These are phyloP conservation scores for Myriangium duriaei DNA, from an alignment of 2,329 filamentous ascomycete genomes.

Conservation along the genomic window DNA sequence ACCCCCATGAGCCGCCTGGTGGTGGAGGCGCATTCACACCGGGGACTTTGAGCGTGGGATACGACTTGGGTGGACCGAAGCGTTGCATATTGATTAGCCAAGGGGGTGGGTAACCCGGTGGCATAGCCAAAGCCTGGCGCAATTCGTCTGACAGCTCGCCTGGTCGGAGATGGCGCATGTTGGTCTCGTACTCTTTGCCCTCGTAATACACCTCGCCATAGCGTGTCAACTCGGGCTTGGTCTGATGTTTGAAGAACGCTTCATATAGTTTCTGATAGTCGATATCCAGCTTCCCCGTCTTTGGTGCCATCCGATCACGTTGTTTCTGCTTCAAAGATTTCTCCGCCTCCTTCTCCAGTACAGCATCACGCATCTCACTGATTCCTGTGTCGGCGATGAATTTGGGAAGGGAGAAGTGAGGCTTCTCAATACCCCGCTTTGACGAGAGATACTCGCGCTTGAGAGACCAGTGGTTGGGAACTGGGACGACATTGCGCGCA, in stretches of 20 bases:
- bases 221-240: constrained; percentile 82
- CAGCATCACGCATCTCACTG: constrained; percentile 93
- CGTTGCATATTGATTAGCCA: constrained; percentile 97
- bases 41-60: constrained; percentile 87
- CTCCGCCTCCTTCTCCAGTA: constrained; percentile 88
- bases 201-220: constrained; percentile 99
- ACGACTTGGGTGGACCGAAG: constrained; percentile 84
- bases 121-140: constrained; percentile 87
- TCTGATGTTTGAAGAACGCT: constrained; percentile 95
- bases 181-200: constrained; percentile 95
- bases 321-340: constrained; percentile 90
- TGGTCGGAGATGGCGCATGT: constrained; percentile 76
- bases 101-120: constrained; percentile 80
- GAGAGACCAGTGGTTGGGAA: constrained; percentile 85
- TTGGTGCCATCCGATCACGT: constrained; percentile 82
- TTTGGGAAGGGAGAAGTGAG: constrained; percentile 80
- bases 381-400: constrained; percentile 98
- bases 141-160: constrained; percentile 82
- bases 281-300: constrained; percentile 95
- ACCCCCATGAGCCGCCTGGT: constrained; percentile 82
- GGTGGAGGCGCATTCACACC: constrained; percentile 90
- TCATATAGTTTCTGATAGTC: constrained; percentile 98
- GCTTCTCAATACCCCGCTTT: constrained; percentile 92
- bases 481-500: constrained; percentile 87
- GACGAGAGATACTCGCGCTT: constrained; percentile 96